Conservation (phyloP, 2,329 filamentous ascomycete genomes). For the Pyrenophora teres region DNA sequence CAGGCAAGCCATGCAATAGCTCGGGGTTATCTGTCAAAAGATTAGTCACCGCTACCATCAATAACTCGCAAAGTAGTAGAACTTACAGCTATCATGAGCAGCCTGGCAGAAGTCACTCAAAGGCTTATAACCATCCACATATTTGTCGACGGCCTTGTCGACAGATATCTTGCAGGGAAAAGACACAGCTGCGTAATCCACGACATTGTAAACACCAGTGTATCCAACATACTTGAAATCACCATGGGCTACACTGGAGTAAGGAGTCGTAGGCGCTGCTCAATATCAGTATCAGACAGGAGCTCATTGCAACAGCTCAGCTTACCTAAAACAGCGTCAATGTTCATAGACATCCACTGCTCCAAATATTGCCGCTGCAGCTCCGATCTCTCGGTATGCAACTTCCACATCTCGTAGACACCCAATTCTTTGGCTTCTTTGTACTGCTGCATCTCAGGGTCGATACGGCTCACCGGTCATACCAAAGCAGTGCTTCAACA, state of each 20-base stretch:
- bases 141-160: constrained; percentile 47
- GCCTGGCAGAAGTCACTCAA: constrained; percentile 49
- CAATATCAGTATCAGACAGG: constrained; percentile 9
- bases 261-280: constrained; percentile 53
- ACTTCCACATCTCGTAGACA: constrained; percentile 54
- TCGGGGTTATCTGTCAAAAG: constrained; percentile 41
- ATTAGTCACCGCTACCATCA: not conserved
- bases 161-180: constrained; percentile 51
- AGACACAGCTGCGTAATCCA: constrained; percentile 54
- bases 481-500: constrained; percentile 47
- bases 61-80: not conserved
- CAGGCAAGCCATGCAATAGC: constrained; percentile 51
- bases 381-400: constrained; percentile 54
- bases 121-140: constrained; percentile 26
- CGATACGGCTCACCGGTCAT: constrained; percentile 52
- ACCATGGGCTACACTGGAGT: constrained; percentile 49
- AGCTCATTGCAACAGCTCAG: not conserved
- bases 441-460: constrained; percentile 57
- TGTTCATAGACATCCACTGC: constrained; percentile 50
- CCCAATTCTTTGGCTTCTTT: constrained; percentile 51
- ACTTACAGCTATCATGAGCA: constrained; percentile 50
- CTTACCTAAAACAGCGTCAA: constrained; percentile 53
- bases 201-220: constrained; percentile 54
- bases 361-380: constrained; percentile 52
- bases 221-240: constrained; percentile 54